Conservation (phyloP, 1,284 basidiomycete genomes). For the Leccinum brunneo-olivaceum region DNA sequence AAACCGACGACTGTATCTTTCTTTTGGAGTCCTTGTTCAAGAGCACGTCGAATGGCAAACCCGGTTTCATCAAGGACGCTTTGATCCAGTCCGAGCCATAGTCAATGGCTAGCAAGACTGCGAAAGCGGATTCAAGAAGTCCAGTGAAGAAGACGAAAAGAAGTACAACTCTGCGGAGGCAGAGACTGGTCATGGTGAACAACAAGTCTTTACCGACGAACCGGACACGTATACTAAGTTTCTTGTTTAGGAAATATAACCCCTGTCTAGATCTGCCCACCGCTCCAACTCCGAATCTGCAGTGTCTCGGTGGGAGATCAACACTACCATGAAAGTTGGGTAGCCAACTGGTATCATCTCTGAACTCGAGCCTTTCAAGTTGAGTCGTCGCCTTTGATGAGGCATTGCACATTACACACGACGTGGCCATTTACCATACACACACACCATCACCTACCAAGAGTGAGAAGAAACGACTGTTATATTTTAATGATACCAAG, state of each 20-base stretch:
- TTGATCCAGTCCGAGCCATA: conserved; percentile 97
- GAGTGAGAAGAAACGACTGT: too few species aligned
- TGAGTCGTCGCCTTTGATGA: too few species aligned
- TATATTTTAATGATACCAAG: too few species aligned
- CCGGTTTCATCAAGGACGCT: conserved; percentile 93
- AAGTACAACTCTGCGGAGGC: conserved; percentile 26
- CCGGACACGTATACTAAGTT: conserved; percentile 16
- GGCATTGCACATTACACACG: too few species aligned
- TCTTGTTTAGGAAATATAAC: background rate
- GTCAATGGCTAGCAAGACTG: conserved; percentile 84
- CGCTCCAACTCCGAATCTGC: too few species aligned
- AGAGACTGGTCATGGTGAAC: conserved; percentile 19
- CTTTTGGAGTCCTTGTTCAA: conserved; percentile 95
- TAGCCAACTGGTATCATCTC: too few species aligned
- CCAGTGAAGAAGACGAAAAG: conserved; percentile 21
- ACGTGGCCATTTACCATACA: too few species aligned
- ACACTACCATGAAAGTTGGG: too few species aligned
- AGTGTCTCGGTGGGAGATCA: too few species aligned
- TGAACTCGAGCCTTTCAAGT: too few species aligned
- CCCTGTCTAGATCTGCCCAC: conserved; percentile 2
- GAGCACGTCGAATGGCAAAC: conserved; percentile 92
- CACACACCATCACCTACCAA: too few species aligned
- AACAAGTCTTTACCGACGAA: conserved; percentile 19
- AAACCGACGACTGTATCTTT: conserved; percentile 86
- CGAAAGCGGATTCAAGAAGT: conserved; percentile 24